Percentiles rank a stretch among this genome's conserved stretches.
These are phyloP conservation scores for Daldinia bambusicola DNA, from an alignment of 495 filamentous ascomycete species.

Conservation along the genomic window DNA sequence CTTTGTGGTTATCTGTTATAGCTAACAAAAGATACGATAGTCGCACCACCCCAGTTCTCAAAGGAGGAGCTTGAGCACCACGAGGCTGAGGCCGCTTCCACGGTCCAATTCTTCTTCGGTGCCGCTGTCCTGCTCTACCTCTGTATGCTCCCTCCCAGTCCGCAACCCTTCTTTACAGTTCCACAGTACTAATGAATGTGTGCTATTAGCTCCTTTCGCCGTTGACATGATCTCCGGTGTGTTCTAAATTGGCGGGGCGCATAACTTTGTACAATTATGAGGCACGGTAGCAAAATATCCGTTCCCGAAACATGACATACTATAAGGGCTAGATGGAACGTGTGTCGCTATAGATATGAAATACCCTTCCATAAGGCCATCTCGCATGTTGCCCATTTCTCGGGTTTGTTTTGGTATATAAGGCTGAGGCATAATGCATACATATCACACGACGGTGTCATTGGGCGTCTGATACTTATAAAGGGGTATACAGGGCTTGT, in stretches of 20 bases:
- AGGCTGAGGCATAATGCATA: slow-evolving; percentile 2
- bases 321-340: background rate
- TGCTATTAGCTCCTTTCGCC: slow-evolving; percentile 76
- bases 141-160: slow-evolving; percentile 65
- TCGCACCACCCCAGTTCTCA: slow-evolving; percentile 62
- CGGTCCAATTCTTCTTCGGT: slow-evolving; percentile 69
- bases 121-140: slow-evolving; percentile 79
- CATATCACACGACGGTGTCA: slow-evolving; percentile 11
- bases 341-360: background rate
- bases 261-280: slow-evolving; percentile 16
- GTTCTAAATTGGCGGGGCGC: slow-evolving; percentile 60
- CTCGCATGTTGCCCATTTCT: background rate
- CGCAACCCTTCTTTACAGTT: background rate
- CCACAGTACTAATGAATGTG: slow-evolving; percentile 7
- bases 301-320: background rate
- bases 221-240: slow-evolving; percentile 80
- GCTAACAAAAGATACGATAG: slow-evolving; percentile 38
- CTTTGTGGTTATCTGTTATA: background rate
- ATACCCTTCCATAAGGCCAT: slow-evolving; percentile 3
- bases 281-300: background rate
- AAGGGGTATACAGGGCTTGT: slow-evolving; percentile 5
- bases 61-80: slow-evolving; percentile 67
- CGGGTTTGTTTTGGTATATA: slow-evolving; percentile 10
- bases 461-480: slow-evolving; percentile 13
- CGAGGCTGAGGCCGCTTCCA: slow-evolving; percentile 76